Conservation (phyloP, 2,329 filamentous ascomycete genomes). For the Pleoardoris graminearum region DNA sequence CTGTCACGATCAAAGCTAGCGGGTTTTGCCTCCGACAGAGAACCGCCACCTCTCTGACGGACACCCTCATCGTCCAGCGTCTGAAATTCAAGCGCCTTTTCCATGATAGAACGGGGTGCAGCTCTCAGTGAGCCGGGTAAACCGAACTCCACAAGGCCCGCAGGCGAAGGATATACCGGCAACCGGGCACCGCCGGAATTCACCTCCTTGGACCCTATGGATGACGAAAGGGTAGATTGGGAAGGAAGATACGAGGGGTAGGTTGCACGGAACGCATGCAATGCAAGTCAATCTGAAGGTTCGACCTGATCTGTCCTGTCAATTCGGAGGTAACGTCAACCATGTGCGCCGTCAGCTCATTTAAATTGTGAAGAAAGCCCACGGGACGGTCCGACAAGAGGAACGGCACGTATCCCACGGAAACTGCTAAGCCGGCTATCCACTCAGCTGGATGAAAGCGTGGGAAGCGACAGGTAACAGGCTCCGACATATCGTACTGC, state of each 20-base stretch:
- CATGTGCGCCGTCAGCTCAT: slow-evolving; percentile 37
- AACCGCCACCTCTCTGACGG: slow-evolving; percentile 25
- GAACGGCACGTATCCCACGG: slow-evolving; percentile 2
- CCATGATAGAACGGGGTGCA: slow-evolving; percentile 22
- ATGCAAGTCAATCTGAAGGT: slow-evolving; percentile 42
- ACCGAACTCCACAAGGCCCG: neutral
- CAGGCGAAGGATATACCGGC: neutral
- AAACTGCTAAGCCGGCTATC: slow-evolving; percentile 19
- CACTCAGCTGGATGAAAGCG: slow-evolving; percentile 25
- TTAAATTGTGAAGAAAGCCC: slow-evolving; percentile 20
- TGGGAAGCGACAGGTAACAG: slow-evolving; percentile 34
- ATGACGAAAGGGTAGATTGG: slow-evolving; percentile 20
- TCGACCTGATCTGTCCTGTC: slow-evolving; percentile 36
- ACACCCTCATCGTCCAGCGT: slow-evolving; percentile 31
- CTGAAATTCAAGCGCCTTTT: slow-evolving; percentile 36
- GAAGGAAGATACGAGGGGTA: slow-evolving; percentile 23
- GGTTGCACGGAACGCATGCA: slow-evolving; percentile 40
- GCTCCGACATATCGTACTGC: slow-evolving; percentile 38
- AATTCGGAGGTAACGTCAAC: slow-evolving; percentile 31
- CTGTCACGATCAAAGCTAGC: slow-evolving; percentile 34
- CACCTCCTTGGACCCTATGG: slow-evolving; percentile 5
- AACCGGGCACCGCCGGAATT: slow-evolving; percentile 1
- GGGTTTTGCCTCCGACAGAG: slow-evolving; percentile 30
- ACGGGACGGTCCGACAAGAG: slow-evolving; percentile 25
- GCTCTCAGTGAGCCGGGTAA: neutral